Percentiles rank a stretch among this genome's conserved stretches.
Evolutionary conservation across 257 asterid species (phyloP).

Genomic region (Primulina tabacum): DNA sequence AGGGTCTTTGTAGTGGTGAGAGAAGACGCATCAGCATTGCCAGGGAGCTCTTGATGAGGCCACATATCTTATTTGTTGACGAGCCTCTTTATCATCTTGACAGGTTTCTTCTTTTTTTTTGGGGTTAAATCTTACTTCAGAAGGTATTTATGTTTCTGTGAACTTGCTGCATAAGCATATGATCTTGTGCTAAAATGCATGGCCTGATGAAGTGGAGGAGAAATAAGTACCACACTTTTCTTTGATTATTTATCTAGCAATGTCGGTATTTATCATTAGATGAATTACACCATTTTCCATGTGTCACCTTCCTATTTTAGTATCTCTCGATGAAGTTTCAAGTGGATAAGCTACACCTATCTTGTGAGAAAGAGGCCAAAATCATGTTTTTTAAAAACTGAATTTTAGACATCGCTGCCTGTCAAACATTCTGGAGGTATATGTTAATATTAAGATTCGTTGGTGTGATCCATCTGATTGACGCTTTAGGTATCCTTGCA

Average conservation of each 20-base stretch:
- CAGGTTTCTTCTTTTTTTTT: constrained; percentile 52
- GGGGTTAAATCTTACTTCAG: not conserved
- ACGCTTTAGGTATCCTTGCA: not conserved
- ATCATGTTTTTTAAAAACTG: not conserved
- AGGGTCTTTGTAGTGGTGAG: constrained; percentile 92
- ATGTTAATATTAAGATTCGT: not conserved
- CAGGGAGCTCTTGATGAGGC: constrained; percentile 96
- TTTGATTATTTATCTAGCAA: not conserved
- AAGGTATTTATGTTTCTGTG: constrained; percentile 10
- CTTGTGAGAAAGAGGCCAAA: not conserved
- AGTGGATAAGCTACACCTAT: not conserved
- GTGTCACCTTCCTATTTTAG: constrained; percentile 8
- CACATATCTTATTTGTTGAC: constrained; percentile 80
- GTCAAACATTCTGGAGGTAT: not conserved
- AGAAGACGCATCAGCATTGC: constrained; percentile 93
- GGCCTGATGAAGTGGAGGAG: constrained; percentile 1
- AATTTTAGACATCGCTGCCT: not conserved
- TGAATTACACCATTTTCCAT: not conserved
- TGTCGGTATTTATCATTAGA: not conserved
- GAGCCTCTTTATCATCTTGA: constrained; percentile 99
- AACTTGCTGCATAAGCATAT: not conserved
- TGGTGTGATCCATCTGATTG: constrained; percentile 1
- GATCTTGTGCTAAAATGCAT: constrained; percentile 3
- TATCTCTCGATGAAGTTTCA: not conserved
- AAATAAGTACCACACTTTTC: not conserved